A percentile compares a stretch with the other conserved stretches of the same genome.
These are phyloP conservation scores for Golubevia pallescens DNA, from an alignment of 1,284 basidiomycete species.

Conservation along the genomic window DNA sequence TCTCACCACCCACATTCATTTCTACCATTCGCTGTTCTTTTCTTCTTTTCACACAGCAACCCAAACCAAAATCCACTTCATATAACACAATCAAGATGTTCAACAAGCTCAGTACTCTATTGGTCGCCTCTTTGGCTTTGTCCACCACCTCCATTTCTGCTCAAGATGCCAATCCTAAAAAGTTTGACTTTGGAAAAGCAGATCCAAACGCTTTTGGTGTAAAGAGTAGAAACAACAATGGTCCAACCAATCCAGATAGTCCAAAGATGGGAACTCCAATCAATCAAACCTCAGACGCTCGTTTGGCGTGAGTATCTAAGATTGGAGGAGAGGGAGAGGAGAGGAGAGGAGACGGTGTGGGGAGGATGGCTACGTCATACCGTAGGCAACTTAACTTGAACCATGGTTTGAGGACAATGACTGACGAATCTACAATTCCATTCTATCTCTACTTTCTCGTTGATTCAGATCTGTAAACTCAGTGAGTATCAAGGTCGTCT, in stretches of 20 bases:
- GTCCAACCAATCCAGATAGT: constrained; percentile 47
- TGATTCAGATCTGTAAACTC: background rate
- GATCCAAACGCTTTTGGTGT: constrained; percentile 43
- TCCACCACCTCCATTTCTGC: background rate
- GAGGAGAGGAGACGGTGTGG: background rate
- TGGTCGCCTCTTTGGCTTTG: background rate
- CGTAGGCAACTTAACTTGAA: too few relatives aligned
- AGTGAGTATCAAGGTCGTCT: too few relatives aligned
- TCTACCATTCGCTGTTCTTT: too few relatives aligned
- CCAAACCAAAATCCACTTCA: too few relatives aligned
- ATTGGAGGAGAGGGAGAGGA: too few relatives aligned
- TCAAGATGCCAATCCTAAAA: background rate
- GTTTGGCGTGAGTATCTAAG: constrained; percentile 17
- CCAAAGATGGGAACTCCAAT: constrained; percentile 52
- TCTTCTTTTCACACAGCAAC: too few relatives aligned
- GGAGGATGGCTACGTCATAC: too few relatives aligned
- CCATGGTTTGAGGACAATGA: background rate
- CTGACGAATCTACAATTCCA: background rate
- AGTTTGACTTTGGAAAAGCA: constrained; percentile 53
- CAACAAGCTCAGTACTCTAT: background rate
- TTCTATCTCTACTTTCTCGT: background rate
- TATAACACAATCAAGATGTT: too few relatives aligned
- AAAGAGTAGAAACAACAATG: constrained; percentile 25
- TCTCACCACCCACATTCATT: too few relatives aligned
- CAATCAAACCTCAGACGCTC: constrained; percentile 54